A percentile compares a stretch with the other conserved stretches of the same genome.
Evolutionary conservation across 805 yeast genomes (phyloP).

Genomic region (Myxozyma neglecta): DNA sequence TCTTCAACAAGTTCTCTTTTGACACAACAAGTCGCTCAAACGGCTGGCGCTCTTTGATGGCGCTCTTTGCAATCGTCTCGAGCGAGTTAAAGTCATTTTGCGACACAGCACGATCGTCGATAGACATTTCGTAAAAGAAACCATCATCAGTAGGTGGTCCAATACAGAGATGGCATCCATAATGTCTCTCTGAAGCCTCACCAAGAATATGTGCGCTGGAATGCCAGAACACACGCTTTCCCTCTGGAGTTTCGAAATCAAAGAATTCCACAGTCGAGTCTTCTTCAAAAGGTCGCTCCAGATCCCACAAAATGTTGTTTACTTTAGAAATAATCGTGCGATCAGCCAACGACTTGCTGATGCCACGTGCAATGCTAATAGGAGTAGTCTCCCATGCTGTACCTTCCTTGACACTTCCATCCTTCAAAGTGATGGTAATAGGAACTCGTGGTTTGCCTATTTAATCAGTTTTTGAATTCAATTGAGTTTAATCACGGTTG

Average conservation of each 20-base stretch:
- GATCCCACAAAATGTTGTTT: conserved; percentile 89
- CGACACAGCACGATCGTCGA: conserved; percentile 67
- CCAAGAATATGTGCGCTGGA: conserved; percentile 98
- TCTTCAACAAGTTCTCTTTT: conserved; percentile 84
- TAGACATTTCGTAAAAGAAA: conserved; percentile 93
- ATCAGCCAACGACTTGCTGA: conserved; percentile 85
- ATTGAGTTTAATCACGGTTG: conserved; percentile 31
- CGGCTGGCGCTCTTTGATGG: conserved; percentile 91
- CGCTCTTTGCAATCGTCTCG: conserved; percentile 84
- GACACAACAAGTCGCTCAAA: conserved; percentile 91
- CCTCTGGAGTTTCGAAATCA: conserved; percentile 87
- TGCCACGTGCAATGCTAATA: conserved; percentile 73
- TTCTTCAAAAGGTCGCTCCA: conserved; percentile 89
- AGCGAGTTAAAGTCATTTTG: conserved; percentile 80
- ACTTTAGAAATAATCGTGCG: conserved; percentile 90
- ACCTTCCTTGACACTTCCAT: conserved; percentile 78
- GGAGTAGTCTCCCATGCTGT: conserved; percentile 90
- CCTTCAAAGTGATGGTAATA: conserved; percentile 79
- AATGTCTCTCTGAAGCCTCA: conserved; percentile 95
- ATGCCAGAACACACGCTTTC: conserved; percentile 93
- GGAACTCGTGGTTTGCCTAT: conserved; percentile 49
- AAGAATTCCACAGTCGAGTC: conserved; percentile 67
- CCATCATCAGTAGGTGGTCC: conserved; percentile 99
- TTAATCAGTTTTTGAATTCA: neutral
- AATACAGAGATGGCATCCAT: conserved; percentile 86